Base-by-base conservation (phyloP, 352 stramenopile genomes). In the Globisporangium irregulare region DNA sequence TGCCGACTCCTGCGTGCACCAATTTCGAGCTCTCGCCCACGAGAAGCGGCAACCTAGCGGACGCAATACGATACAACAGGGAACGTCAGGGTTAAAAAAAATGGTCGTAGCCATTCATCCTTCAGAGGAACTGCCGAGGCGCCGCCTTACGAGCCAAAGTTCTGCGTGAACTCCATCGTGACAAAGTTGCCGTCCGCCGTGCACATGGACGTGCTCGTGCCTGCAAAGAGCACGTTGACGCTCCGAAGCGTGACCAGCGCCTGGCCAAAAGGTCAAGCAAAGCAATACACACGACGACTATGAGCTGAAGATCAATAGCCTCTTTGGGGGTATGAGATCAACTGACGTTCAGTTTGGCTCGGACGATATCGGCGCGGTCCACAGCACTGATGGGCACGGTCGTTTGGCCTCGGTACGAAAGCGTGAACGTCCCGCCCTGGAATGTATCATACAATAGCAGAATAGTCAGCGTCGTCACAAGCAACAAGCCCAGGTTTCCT, bases 91-190 rank as follows among this genome's bases (percentile, higher is more conserved):
- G n/a, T 3, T n/a, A 70, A 12, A 32, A 43, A 24, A 43, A 43
- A 15, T 43, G 36, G 10, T 15, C 15, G 36, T 5, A 43, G 36
- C 36, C 12, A 32, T 32, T 4, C 1, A 32, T 32, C 29, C 4
- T 32, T 32, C 4, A 32, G 29, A 32, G 29, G 8, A 4, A 32
- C 29, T 32, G 29, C 29, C 29, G 29, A 32, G 29, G 10, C 36
- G 9, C 36, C 36, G 36, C 41, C 78, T 64, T 76, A 87, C 81
- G 70, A 57, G 43, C 86, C 84, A 74, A 93, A 94, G 68, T 92
- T 77, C 67, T 94, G 86, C 15, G 77, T 87, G 73, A 94, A 94
- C 68, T 94, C 86, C 57, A 93, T 70, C 24, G 83, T 91, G 58
- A 87, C 79, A 59, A 86, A 87, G 43, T 83, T 91, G 48, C 82